Conservation (phyloP, 2,329 filamentous ascomycete species). For the Samsoniella hepiali region DNA sequence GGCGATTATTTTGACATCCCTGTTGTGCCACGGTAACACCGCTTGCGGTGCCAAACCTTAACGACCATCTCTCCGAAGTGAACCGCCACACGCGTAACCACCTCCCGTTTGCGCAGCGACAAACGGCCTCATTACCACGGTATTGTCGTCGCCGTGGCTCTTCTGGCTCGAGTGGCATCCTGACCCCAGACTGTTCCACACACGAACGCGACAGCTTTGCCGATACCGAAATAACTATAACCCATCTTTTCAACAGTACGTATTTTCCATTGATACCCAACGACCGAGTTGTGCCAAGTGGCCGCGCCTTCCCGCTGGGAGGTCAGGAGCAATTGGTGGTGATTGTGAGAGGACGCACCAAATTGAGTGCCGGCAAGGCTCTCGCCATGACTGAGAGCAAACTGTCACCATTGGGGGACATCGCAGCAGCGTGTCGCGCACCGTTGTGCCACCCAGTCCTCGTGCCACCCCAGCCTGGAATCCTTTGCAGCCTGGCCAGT, state of each 20-base stretch:
- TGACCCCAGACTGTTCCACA: neutral
- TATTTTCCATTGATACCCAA: neutral
- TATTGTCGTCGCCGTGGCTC: neutral
- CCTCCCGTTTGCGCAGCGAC: constrained; percentile 12
- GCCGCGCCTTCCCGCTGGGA: neutral
- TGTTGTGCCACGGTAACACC: constrained; percentile 15
- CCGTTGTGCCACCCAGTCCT: neutral
- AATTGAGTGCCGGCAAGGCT: neutral
- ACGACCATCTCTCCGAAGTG: constrained; percentile 6
- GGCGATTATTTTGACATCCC: constrained; percentile 12
- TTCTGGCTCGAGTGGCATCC: neutral
- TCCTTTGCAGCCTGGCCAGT: neutral
- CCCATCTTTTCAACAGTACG: neutral
- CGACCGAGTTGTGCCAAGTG: neutral
- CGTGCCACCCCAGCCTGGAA: neutral
- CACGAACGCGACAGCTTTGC: neutral
- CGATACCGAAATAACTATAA: neutral
- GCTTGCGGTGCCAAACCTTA: constrained; percentile 19
- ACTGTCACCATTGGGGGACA: neutral
- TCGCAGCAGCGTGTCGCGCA: neutral
- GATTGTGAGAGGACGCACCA: neutral
- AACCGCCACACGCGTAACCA: constrained; percentile 11
- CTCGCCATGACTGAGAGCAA: neutral
- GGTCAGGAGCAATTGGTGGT: neutral
- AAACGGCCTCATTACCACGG: neutral